Evolutionary conservation across 441 rosid species (phyloP), one percentile per base, ranked within the genome.

Genomic region (Metrosideros polymorpha): DNA sequence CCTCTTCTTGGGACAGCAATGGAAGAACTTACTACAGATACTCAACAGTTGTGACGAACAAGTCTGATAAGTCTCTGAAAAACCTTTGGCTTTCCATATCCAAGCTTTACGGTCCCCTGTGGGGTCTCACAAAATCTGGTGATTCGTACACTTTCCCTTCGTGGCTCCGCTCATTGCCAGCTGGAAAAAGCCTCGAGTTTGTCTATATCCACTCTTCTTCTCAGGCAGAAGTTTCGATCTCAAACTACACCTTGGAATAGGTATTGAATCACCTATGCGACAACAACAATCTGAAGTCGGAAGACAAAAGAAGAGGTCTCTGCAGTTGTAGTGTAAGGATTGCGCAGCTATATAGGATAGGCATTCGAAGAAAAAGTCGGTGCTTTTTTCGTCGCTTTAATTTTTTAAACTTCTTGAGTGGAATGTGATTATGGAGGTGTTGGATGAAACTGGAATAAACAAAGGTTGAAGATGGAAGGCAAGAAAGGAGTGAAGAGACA

Each of bases 1-100:
- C 99, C 53, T 50, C 93, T 82, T 94, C 98, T 25, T 98, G 99
- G 99, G 90, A 66, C 50, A 85, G 90, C 84, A 89, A 90, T 35
- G 98, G 99, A 82, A 94, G 89, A 87, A 94, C 92, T 49, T 98
- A 95, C 94, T 92, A 94, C 94, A 95, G 99, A 89, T 98, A 98
- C 86, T 95, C 98, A 39, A 90, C 96, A 19, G 86, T 86, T 17
- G 94, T 98, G 52, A 94, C 93, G n/a, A 98, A 98, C 94, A 94
- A 94, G 63, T 95, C 99, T 13, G 86, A 87, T 7, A 95, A 93
- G 91, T 83, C 94, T 47, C 84, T 98, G 39, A 94, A 93, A 86
- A 88, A 91, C 89, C 93, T 96, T 82, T 91, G 91, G 86, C 93
- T 98, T 76, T 93, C 96, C 17, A 93, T 98, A 61, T 90, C 94